Base-by-base conservation (phyloP, 2,329 filamentous ascomycete species). In the Aspergillus fischeri region DNA sequence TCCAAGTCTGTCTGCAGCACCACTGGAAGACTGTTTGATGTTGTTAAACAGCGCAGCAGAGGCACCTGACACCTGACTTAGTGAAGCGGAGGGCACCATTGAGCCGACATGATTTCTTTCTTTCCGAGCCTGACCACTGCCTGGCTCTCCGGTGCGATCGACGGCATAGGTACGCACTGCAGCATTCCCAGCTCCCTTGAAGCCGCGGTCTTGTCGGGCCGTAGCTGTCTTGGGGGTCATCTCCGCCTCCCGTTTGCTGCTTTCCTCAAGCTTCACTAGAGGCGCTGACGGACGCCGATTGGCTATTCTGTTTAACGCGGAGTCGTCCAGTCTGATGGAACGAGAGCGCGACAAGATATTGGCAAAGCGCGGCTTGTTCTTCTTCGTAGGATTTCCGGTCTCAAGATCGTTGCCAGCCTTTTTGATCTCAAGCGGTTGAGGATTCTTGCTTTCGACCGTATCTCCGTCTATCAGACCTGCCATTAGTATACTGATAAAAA, bases 1-100 rank as follows among this genome's bases (percentile, higher is more conserved):
- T 61, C 81, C 81, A 56, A 86, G 72, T 44, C 82, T 81, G 62
- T 91, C 90, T 24, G 90, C 90, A 54, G 90, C 89, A 65, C 87
- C 88, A 52, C 84, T 88, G 20, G 87, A 87, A 4, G 87, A 86
- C 64, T 83, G 87, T 63, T 88, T 89, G 49, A 94, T 77, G 56
- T 88, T 91, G 62, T 83, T 89, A 68, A 94, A 84, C 55, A 94
- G 86, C 2, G 82, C 80, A 52, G 81, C 78, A 17, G 86, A 85
- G 47, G 78, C 80, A 50, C 82, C 85, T 49, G 80, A 76, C 8
- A 77, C 65, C 79, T 83, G 62, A 71, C 77, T 68, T 75, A 80
- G 54, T 52, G 74, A 72, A 73, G 72, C 73, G 65, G 68, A 78
- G 59, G 64, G 83, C 76, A 69, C 70, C 63, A 77, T 70, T 29